Evolutionary conservation across 495 filamentous ascomycete species (phyloP).

Genomic region (Tuber microsphaerosporum): DNA sequence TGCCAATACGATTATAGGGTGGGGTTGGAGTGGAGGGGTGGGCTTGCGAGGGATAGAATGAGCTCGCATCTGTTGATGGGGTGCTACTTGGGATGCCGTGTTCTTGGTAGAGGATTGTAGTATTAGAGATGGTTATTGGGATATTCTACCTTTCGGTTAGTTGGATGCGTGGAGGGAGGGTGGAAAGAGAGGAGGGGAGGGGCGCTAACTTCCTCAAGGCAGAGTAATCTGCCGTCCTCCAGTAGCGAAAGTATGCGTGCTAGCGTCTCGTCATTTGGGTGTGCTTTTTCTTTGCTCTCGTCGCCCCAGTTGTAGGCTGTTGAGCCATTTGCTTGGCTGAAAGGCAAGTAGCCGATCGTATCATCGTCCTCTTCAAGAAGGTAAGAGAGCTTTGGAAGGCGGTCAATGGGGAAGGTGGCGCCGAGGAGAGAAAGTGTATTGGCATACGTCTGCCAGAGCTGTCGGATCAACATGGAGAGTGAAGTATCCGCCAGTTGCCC

Average conservation of each 20-base stretch:
- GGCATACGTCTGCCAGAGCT: constrained; percentile 67
- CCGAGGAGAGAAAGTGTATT: constrained; percentile 58
- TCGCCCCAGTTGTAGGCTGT: constrained; percentile 48
- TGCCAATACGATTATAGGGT: constrained; percentile 23
- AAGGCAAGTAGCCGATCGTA: constrained; percentile 65
- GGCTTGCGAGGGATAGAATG: constrained; percentile 29
- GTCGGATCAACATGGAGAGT: constrained; percentile 55
- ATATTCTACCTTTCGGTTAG: constrained; percentile 26
- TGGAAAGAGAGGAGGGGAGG: not conserved
- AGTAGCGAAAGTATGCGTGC: constrained; percentile 62
- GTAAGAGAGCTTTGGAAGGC: constrained; percentile 57
- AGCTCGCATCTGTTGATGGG: constrained; percentile 39
- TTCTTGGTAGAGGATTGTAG: constrained; percentile 53
- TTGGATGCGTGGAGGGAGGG: not conserved
- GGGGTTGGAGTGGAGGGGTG: constrained; percentile 15
- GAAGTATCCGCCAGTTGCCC: constrained; percentile 52
- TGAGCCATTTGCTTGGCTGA: constrained; percentile 42
- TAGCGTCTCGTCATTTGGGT: constrained; percentile 65
- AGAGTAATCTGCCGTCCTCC: constrained; percentile 56
- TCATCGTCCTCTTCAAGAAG: constrained; percentile 71
- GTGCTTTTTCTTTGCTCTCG: constrained; percentile 49
- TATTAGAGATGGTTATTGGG: constrained; percentile 46
- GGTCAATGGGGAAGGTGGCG: constrained; percentile 53
- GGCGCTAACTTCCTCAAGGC: constrained; percentile 49
- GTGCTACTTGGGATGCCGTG: constrained; percentile 48